phyloP scores from a whole-genome alignment of 352 stramenopile species.

The Phytopythium cucurbitacearum region DNA sequence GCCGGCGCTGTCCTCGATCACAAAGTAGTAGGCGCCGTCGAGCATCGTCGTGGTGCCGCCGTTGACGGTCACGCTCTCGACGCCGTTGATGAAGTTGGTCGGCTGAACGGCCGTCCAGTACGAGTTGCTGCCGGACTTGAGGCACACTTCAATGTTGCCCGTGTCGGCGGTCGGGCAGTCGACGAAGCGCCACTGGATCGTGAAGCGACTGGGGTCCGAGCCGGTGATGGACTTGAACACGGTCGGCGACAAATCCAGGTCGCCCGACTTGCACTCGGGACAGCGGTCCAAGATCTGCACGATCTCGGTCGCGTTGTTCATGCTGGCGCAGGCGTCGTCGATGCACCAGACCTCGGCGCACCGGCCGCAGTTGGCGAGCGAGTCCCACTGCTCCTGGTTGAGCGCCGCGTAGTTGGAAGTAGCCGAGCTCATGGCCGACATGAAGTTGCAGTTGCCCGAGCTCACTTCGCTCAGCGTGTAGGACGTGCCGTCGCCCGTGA shows the following conservation, averaged over 20 bases:
- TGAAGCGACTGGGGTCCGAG: conserved; percentile 42
- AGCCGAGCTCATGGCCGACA: conserved; percentile 37
- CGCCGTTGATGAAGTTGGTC: conserved; percentile 39
- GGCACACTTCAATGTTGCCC: conserved; percentile 57
- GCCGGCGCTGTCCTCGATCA: conserved; percentile 21
- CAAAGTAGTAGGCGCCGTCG: conserved; percentile 64
- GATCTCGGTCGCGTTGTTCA: conserved; percentile 36
- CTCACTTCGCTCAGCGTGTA: conserved; percentile 32
- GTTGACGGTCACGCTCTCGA: conserved; percentile 61
- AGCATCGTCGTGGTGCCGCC: conserved; percentile 54
- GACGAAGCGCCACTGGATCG: conserved; percentile 63
- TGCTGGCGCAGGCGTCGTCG: conserved; percentile 34
- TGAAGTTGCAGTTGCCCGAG: conserved; percentile 51
- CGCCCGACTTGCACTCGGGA: conserved; percentile 60
- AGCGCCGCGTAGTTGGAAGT: conserved; percentile 66
- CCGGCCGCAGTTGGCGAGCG: conserved; percentile 42
- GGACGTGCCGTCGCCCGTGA: conserved; percentile 35
- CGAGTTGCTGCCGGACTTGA: conserved; percentile 60
- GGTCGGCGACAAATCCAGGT: conserved; percentile 61
- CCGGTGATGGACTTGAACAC: conserved; percentile 73
- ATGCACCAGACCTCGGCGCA: conserved; percentile 61
- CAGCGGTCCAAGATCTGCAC: conserved; percentile 73
- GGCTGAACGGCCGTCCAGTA: conserved; percentile 63
- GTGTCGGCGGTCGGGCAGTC: conserved; percentile 39
- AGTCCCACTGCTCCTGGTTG: conserved; percentile 60